Base-by-base conservation (phyloP, 495 filamentous ascomycete species). In the Aspergillus nidulans region DNA sequence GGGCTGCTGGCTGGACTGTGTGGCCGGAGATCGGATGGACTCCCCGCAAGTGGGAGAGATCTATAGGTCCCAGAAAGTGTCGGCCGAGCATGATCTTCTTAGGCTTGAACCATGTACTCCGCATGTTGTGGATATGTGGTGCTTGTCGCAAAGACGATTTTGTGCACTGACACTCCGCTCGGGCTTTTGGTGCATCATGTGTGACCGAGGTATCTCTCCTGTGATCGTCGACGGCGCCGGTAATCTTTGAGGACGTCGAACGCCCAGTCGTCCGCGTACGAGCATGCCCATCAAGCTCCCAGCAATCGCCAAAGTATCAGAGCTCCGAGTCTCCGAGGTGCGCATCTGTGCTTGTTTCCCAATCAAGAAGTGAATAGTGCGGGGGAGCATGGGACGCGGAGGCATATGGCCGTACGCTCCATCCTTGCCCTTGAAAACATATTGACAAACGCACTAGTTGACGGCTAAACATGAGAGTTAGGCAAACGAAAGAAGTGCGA, bases 201-300 rank as follows among this genome's bases (percentile, higher is more conserved):
- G 65, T 59, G 57, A 67, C 64, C 64, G 64, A 67, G 64, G 64
- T 55, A 46, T 32, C 36, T 49, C 40, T 34, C 36, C 53, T 40
- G 42, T 50, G 53, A 60, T 59, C 15, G 25, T 45, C 56, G 30
- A 55, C 42, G 25, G 30, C 5, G 30, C 45, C 47, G 62, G 56
- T 38, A 55, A 55, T 51, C 45, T 38, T n/a, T 34, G 51, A 48
- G 52, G 25, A 34, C 52, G 16, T 30, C 25, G 44, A 49, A 48
- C 49, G 36, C 36, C 34, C 15, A 41, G 9, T 30, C 47, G 42
- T n/a, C n/a, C n/a, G n/a, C n/a, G n/a, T n/a, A n/a, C 47, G 34
- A 47, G 24, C 45, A 16, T 21, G 18, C 36, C n/a, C n/a, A 26
- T 45, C 21, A 43, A 19, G 10, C 15, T 36, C 36, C 23, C 19